These are phyloP conservation scores for Protoeuglena noctilucae DNA, from an alignment of 139 green algal species.

Conservation along the genomic window DNA sequence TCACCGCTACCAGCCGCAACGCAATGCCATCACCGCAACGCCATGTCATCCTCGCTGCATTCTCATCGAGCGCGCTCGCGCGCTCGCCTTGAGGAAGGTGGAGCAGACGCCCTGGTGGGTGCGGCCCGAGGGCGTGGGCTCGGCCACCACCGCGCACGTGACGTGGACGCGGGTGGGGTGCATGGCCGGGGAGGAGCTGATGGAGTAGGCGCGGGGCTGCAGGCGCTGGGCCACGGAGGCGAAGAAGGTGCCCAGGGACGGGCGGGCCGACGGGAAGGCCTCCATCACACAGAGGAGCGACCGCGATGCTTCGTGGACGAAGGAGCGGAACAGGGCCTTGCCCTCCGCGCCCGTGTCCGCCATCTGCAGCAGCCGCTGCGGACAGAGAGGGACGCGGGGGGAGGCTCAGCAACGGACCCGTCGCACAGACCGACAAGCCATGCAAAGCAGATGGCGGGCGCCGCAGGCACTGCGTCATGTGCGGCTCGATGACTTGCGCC, in stretches of 20 bases:
- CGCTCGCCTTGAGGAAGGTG: constrained; percentile 18
- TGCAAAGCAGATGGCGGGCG: too few species aligned
- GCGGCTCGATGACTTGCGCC: too few species aligned
- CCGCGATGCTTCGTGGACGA: constrained; percentile 15
- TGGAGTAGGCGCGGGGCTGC: constrained; percentile 77
- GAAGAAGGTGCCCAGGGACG: constrained; percentile 74
- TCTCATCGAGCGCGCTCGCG: too few species aligned
- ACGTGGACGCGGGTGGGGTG: constrained; percentile 50
- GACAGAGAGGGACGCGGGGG: background rate
- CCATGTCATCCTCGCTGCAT: background rate
- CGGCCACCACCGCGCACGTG: constrained; percentile 64
- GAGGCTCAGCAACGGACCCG: too few species aligned
- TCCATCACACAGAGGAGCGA: constrained; percentile 67
- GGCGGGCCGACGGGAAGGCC: constrained; percentile 61
- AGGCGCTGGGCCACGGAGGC: constrained; percentile 58
- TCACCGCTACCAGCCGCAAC: background rate
- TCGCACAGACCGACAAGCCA: too few species aligned
- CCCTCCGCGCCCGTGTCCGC: too few species aligned
- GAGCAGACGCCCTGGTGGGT: constrained; percentile 41
- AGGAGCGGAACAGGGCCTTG: background rate
- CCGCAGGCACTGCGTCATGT: too few species aligned
- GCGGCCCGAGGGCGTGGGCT: constrained; percentile 43
- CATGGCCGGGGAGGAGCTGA: constrained; percentile 44
- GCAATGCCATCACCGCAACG: background rate
- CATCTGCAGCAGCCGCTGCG: background rate